A percentile compares a stretch with the other conserved stretches of the same genome.
Evolutionary conservation across 805 yeast genomes (phyloP).

Genomic region (Nakazawaea anatomiae): DNA sequence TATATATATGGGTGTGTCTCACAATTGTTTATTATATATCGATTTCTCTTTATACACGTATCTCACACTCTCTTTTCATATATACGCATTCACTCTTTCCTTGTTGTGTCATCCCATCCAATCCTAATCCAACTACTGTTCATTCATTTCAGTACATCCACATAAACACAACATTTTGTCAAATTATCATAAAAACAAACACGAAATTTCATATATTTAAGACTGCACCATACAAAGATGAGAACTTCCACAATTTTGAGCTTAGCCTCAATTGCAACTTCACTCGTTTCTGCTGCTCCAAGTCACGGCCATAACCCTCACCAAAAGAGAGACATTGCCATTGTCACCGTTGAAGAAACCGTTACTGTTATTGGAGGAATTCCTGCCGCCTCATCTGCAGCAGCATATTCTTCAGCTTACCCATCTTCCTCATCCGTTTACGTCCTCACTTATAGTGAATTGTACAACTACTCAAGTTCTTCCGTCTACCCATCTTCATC

Average conservation of each 20-base stretch:
- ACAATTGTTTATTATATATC: too few species aligned
- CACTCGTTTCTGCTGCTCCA: slow-evolving; percentile 1
- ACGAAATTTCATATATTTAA: background rate
- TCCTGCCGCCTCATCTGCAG: background rate
- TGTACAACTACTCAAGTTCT: background rate
- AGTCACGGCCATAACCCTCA: background rate
- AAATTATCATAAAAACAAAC: too few species aligned
- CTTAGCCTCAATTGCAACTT: background rate
- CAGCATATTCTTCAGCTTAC: background rate
- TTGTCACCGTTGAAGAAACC: slow-evolving; percentile 2
- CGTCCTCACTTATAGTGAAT: background rate
- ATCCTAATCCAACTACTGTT: background rate
- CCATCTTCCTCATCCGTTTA: background rate
- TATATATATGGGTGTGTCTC: background rate
- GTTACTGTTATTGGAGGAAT: background rate
- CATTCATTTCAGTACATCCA: background rate
- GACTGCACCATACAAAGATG: background rate
- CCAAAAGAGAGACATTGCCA: slow-evolving; percentile 2
- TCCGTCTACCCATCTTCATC: slow-evolving; percentile 4
- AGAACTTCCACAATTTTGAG: background rate
- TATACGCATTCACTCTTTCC: background rate
- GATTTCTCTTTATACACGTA: too few species aligned
- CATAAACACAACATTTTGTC: too few species aligned
- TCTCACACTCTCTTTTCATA: too few species aligned
- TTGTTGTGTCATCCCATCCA: background rate